Base-by-base conservation (phyloP, 208 protist genomes). In the Endotrypanum monterogeii region DNA sequence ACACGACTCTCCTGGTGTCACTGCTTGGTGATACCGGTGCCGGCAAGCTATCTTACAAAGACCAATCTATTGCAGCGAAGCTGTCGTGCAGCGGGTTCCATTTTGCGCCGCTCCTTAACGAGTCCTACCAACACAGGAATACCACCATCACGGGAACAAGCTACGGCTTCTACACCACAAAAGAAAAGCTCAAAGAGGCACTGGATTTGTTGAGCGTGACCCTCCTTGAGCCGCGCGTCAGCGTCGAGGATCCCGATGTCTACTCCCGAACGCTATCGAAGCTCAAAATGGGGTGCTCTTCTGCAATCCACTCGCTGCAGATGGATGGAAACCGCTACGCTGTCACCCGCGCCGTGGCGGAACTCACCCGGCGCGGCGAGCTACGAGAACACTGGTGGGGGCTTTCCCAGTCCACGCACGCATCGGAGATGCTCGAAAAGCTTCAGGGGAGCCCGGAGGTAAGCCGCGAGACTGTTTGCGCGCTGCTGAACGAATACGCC, bases 151-250 rank as follows among this genome's bases (percentile, higher is more conserved):
- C 80, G 48, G 94, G 94, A 55, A 91, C 84, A 18, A 70, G 74
- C 37, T 94, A 87, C 73, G 85, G 89, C 35, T 97, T 97, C 71
- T 96, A 95, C 82, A 95, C 94, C 4, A 96, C 91, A 1, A 88
- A 84, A 69, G 89, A 91, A 78, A 94, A 93, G 82, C 82, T 96
- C 55, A 48, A 52, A 39, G 87, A 89, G 71, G 91, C 91, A 18
- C 85, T 97, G 46, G 85, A 92, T 6, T 87, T 97, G 32, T 82
- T 97, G 7, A 62, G 74, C 48, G 18, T 83, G n/a, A 82, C 81
- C 1, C 86, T 97, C 25, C 83, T 90, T 1, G 86, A 95, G 77
- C 89, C 94, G 48, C 88, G 86, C 71, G 82, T 82, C 48, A 83
- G 74, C 63, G 73, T 68, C 54, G 79, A 78, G 25, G 85, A 94